A percentile compares a stretch with the other conserved stretches of the same genome.
Conservation (phyloP, 192 early-diverging fungal genomes). For the Paraglomus occultum region DNA sequence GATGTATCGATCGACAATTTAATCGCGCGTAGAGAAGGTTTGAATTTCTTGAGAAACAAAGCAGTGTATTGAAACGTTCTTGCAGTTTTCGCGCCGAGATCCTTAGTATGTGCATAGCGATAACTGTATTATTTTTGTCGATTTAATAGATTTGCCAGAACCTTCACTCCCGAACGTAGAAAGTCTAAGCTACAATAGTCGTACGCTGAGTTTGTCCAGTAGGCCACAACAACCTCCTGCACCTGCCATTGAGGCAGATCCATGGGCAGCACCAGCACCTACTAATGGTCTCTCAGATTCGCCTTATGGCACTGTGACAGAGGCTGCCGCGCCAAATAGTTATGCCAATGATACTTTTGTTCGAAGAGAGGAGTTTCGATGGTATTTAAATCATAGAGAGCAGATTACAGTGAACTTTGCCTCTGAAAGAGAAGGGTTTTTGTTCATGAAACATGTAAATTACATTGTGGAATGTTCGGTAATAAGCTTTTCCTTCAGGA, state of each 20-base stretch:
- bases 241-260: conserved; percentile 44
- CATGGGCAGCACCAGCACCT: conserved; percentile 47
- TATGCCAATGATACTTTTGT: conserved; percentile 22
- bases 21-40: conserved; percentile 63
- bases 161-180: conserved; percentile 61
- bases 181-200: conserved; percentile 37
- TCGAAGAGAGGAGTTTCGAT: conserved; percentile 44
- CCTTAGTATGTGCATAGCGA: background rate
- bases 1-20: conserved; percentile 65
- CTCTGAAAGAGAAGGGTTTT: conserved; percentile 50
- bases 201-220: conserved; percentile 23
- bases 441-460: conserved; percentile 82
- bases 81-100: background rate
- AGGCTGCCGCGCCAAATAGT: background rate
- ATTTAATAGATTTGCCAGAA: conserved; percentile 51
- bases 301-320: background rate
- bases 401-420: conserved; percentile 51
- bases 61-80: background rate
- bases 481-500: conserved; percentile 27
- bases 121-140: background rate
- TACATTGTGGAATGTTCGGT: conserved; percentile 79
- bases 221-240: conserved; percentile 34
- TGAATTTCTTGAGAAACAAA: background rate
- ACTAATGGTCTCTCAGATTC: conserved; percentile 19
- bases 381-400: conserved; percentile 54